A percentile compares a stretch with the other conserved stretches of the same genome.
phyloP scores from a whole-genome alignment of 2,329 filamentous ascomycete genomes.

The Colletotrichum liriopes region DNA sequence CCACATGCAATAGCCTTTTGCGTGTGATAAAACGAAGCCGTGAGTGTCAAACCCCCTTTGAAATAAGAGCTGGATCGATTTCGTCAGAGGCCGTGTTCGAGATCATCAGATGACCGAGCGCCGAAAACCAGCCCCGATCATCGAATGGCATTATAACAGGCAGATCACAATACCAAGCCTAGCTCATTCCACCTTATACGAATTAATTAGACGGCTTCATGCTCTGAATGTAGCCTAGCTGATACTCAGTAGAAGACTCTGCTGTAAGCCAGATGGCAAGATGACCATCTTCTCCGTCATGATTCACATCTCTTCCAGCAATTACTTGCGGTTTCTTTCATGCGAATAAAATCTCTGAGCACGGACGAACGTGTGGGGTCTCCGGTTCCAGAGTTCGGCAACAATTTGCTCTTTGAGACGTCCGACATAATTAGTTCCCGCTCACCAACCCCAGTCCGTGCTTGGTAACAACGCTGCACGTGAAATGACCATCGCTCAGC shows the following conservation, averaged over 20 bases:
- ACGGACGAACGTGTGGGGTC: constrained; percentile 11
- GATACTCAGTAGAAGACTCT: neutral
- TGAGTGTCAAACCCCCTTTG: too few species aligned
- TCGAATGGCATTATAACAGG: neutral
- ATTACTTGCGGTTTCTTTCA: neutral
- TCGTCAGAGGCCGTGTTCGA: too few species aligned
- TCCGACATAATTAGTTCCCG: constrained; percentile 1
- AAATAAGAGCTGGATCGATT: too few species aligned
- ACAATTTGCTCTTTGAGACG: neutral
- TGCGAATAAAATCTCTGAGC: neutral
- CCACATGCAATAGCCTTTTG: too few species aligned
- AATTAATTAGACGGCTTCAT: too few species aligned
- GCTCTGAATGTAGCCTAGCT: neutral
- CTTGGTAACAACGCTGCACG: neutral
- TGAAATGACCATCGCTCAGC: neutral
- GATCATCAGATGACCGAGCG: neutral
- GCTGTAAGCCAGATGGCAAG: neutral
- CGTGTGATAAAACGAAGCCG: too few species aligned
- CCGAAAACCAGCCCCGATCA: constrained; percentile 7
- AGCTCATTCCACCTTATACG: neutral
- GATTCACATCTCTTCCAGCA: too few species aligned
- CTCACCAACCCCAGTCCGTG: constrained; percentile 11
- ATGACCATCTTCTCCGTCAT: neutral
- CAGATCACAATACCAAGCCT: neutral
- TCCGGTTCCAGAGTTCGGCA: constrained; percentile 9